A percentile compares a stretch with the other conserved stretches of the same genome.
These are phyloP conservation scores for Mycosphaerella arachidis DNA, from an alignment of 2,329 filamentous ascomycete species.

Conservation along the genomic window DNA sequence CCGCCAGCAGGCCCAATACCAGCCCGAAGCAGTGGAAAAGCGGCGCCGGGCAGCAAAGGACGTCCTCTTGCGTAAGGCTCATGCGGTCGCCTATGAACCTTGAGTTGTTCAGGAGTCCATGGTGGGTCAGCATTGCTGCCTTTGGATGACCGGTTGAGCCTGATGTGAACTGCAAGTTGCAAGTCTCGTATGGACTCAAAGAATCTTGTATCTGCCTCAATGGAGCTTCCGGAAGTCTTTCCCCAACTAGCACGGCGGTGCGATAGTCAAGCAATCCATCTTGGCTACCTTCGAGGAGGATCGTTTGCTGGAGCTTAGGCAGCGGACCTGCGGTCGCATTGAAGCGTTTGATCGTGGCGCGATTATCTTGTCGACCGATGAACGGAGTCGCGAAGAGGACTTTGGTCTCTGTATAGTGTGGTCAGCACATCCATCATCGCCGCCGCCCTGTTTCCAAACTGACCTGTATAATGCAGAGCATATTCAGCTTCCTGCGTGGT, in stretches of 20 bases:
- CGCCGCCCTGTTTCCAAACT: constrained; percentile 17
- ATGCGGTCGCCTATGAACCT: constrained; percentile 60
- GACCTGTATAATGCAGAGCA: constrained; percentile 66
- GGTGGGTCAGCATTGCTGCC: constrained; percentile 64
- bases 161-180: constrained; percentile 70
- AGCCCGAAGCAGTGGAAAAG: constrained; percentile 85
- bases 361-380: constrained; percentile 64
- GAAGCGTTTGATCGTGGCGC: constrained; percentile 48
- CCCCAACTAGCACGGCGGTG: constrained; percentile 40
- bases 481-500: constrained; percentile 68
- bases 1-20: constrained; percentile 68
- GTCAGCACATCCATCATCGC: neutral
- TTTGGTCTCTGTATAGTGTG: constrained; percentile 54
- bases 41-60: constrained; percentile 75
- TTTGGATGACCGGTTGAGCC: constrained; percentile 72
- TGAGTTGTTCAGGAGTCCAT: constrained; percentile 27
- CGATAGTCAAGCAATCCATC: constrained; percentile 23
- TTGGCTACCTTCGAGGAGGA: constrained; percentile 23
- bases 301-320: constrained; percentile 24
- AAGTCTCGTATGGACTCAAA: constrained; percentile 62
- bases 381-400: constrained; percentile 67
- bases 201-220: constrained; percentile 52
- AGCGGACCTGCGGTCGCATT: constrained; percentile 9
- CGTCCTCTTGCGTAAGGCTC: constrained; percentile 61
- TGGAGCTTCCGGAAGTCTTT: constrained; percentile 45